Conservation (phyloP, 371 early-diverging fungal genomes). For the Mortierella sp. region DNA sequence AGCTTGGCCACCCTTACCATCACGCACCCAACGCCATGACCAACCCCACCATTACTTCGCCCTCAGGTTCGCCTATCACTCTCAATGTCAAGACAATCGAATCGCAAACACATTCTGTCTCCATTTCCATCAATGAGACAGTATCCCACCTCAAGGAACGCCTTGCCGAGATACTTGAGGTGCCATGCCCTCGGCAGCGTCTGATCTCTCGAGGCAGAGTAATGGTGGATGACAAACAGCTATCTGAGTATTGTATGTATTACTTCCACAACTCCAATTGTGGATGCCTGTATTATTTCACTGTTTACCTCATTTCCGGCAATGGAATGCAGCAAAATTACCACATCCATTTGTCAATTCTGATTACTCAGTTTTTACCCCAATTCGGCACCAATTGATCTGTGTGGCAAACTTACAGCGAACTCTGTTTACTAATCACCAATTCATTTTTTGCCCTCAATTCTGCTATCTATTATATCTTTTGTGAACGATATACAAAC, state of each 20-base stretch:
- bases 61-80: slow-evolving; percentile 58
- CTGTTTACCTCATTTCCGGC: background rate
- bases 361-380: slow-evolving; percentile 34
- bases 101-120: slow-evolving; percentile 66
- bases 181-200: slow-evolving; percentile 67
- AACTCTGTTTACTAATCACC: slow-evolving; percentile 41
- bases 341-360: slow-evolving; percentile 19
- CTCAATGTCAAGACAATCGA: slow-evolving; percentile 69
- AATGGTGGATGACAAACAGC: slow-evolving; percentile 65
- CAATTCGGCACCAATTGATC: slow-evolving; percentile 31
- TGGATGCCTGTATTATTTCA: background rate
- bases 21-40: slow-evolving; percentile 6
- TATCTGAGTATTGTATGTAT: slow-evolving; percentile 68
- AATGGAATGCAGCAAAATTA: background rate
- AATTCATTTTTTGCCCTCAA: slow-evolving; percentile 1
- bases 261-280: background rate
- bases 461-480: background rate
- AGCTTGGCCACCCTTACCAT: background rate
- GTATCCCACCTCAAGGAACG: slow-evolving; percentile 69
- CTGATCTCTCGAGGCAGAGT: slow-evolving; percentile 73
- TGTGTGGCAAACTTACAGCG: background rate
- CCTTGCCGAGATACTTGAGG: slow-evolving; percentile 64
- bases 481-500: slow-evolving; percentile 7
- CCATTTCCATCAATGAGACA: slow-evolving; percentile 63
- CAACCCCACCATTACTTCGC: slow-evolving; percentile 10